These are phyloP conservation scores for Didymella segeticola DNA, from an alignment of 2,329 filamentous ascomycete species.

Conservation along the genomic window DNA sequence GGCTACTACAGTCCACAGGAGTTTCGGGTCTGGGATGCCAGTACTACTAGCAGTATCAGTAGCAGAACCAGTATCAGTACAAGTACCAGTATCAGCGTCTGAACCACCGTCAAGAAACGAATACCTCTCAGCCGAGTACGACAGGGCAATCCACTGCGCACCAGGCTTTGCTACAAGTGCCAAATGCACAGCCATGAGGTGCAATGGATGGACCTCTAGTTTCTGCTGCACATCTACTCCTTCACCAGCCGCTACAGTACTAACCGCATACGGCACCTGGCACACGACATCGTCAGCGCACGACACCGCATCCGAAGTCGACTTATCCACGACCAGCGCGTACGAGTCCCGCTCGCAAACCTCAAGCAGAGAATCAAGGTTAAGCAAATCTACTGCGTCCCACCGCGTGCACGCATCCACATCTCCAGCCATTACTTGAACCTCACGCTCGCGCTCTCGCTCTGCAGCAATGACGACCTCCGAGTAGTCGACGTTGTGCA, in stretches of 20 bases:
- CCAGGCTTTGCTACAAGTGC: conserved; percentile 47
- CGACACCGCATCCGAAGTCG: conserved; percentile 48
- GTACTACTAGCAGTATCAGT: too few relatives aligned
- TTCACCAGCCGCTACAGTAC: conserved; percentile 9
- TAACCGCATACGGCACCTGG: conserved; percentile 40
- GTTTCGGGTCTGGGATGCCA: conserved; percentile 47
- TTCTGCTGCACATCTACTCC: conserved; percentile 11
- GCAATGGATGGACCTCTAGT: conserved; percentile 45
- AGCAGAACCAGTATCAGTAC: too few relatives aligned
- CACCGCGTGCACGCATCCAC: conserved; percentile 37
- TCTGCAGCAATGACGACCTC: conserved; percentile 45
- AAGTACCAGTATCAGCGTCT: too few relatives aligned
- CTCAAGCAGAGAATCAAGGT: conserved; percentile 38
- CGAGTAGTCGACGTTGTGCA: conserved; percentile 51
- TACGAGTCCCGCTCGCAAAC: conserved; percentile 34
- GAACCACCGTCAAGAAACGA: conserved; percentile 37
- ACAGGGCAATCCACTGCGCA: conserved; percentile 50
- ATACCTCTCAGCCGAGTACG: conserved; percentile 51
- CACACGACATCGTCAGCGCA: conserved; percentile 44
- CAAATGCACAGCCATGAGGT: conserved; percentile 50
- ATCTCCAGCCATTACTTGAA: background rate
- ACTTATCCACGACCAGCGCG: conserved; percentile 48
- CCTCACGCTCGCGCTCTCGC: conserved; percentile 30
- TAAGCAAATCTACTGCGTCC: conserved; percentile 45
- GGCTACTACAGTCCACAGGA: conserved; percentile 46